Conservation (phyloP, 345 rosid species). For the Acer negundo region DNA sequence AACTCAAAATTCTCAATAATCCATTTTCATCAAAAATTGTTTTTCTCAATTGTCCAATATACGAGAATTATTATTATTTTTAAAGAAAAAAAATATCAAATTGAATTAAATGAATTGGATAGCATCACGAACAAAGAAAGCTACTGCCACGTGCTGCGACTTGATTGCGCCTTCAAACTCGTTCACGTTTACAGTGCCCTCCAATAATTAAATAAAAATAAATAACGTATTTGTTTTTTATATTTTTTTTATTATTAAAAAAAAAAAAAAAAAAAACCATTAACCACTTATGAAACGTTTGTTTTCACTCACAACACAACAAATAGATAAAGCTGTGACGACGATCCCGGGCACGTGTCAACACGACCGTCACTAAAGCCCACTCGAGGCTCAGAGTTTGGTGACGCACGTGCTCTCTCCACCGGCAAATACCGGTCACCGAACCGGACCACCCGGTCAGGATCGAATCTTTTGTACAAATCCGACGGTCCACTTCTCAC, state of each 20-base stretch:
- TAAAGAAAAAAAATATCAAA: too few species aligned
- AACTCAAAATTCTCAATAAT: too few species aligned
- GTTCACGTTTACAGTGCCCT: background rate
- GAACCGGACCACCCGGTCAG: constrained; percentile 31
- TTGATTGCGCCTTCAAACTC: background rate
- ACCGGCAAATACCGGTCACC: constrained; percentile 29
- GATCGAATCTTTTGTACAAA: background rate
- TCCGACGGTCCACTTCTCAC: constrained; percentile 31
- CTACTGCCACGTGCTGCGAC: background rate
- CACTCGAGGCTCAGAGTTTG: constrained; percentile 19
- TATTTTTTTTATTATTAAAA: too few species aligned
- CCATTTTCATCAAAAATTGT: too few species aligned
- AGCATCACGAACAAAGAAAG: background rate
- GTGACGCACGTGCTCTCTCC: constrained; percentile 39
- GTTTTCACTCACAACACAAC: background rate
- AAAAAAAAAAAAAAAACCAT: too few species aligned
- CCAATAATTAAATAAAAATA: background rate
- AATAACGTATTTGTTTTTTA: background rate
- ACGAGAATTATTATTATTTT: too few species aligned
- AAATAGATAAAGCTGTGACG: constrained; percentile 14
- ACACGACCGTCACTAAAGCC: background rate
- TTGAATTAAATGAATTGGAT: too few species aligned
- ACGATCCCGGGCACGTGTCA: constrained; percentile 18
- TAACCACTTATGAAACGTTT: constrained; percentile 3
- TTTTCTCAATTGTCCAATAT: too few species aligned